Conservation (phyloP, 2,329 filamentous ascomycete species). For the Ramularia endophylla region DNA sequence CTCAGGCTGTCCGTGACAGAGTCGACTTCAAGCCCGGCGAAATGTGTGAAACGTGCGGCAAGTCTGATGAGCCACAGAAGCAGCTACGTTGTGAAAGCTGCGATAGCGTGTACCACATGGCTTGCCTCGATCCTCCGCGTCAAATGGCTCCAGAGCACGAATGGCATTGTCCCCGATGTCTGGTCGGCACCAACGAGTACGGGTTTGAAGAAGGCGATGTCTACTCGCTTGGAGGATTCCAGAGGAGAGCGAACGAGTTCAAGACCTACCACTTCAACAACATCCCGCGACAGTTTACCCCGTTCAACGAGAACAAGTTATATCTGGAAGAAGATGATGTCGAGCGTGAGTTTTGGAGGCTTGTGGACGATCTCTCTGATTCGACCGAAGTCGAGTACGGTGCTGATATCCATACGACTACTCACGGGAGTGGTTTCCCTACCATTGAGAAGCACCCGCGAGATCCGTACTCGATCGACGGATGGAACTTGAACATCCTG, state of each 20-base stretch:
- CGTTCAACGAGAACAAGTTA: conserved; percentile 70
- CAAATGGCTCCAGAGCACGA: conserved; percentile 75
- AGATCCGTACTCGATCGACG: conserved; percentile 80
- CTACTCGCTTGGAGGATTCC: conserved; percentile 92
- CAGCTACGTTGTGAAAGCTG: conserved; percentile 86
- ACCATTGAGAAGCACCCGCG: conserved; percentile 86
- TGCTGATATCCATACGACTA: conserved; percentile 96
- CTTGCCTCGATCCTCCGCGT: conserved; percentile 82
- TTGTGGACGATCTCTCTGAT: conserved; percentile 89
- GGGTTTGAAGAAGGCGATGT: conserved; percentile 95
- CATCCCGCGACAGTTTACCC: conserved; percentile 54
- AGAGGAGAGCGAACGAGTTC: conserved; percentile 92
- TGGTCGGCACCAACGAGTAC: conserved; percentile 94
- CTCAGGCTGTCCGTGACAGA: conserved; percentile 51
- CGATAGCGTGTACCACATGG: conserved; percentile 79
- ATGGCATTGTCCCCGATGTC: conserved; percentile 93
- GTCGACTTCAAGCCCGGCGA: conserved; percentile 54
- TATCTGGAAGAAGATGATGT: conserved; percentile 92
- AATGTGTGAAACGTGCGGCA: conserved; percentile 79
- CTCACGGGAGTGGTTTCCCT: conserved; percentile 93
- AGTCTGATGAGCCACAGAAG: conserved; percentile 63
- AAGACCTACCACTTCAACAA: conserved; percentile 91
- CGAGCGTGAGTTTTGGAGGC: conserved; percentile 91
- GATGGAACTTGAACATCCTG: conserved; percentile 93
- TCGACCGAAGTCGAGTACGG: conserved; percentile 98